Percentiles rank a stretch among this genome's conserved stretches.
Conservation (phyloP, 768 basidiomycete genomes). For the Termitomyces heimii region DNA sequence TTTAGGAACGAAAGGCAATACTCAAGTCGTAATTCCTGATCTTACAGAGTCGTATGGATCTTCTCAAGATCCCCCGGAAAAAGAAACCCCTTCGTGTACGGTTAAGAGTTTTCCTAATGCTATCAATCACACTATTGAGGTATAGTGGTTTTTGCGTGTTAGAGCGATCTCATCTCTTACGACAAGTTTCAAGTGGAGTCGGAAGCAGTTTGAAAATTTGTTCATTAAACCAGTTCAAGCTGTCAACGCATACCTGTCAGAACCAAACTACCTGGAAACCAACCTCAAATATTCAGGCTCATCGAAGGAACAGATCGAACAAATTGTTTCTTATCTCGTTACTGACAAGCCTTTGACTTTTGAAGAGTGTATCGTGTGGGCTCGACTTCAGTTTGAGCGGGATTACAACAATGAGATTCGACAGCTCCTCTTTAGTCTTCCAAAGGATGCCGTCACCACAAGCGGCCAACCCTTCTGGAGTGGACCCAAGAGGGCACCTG, state of each 20-base stretch:
- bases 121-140: slow-evolving; percentile 97
- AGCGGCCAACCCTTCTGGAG: slow-evolving; percentile 99
- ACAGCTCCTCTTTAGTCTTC: slow-evolving; percentile 89
- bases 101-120: slow-evolving; percentile 99
- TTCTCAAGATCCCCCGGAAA: slow-evolving; percentile 98
- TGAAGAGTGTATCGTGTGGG: slow-evolving; percentile 98
- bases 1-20: slow-evolving; percentile 96
- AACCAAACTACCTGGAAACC: slow-evolving; percentile 91
- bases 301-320: slow-evolving; percentile 83
- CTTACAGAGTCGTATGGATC: slow-evolving; percentile 96
- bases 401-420: slow-evolving; percentile 91
- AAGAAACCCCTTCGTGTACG: slow-evolving; percentile 93
- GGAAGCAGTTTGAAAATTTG: slow-evolving; percentile 85
- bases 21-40: slow-evolving; percentile 91
- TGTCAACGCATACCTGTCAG: slow-evolving; percentile 94
- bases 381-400: slow-evolving; percentile 89
- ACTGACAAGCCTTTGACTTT: slow-evolving; percentile 92
- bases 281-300: slow-evolving; percentile 89
- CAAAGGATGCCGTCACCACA: slow-evolving; percentile 88
- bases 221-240: slow-evolving; percentile 94
- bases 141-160: slow-evolving; percentile 23
- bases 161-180: background rate
- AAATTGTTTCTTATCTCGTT: slow-evolving; percentile 85
- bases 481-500: slow-evolving; percentile 95
- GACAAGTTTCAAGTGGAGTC: slow-evolving; percentile 66